These are phyloP conservation scores for Coemansia reversa DNA, from an alignment of 192 early-diverging fungal species.

Conservation along the genomic window DNA sequence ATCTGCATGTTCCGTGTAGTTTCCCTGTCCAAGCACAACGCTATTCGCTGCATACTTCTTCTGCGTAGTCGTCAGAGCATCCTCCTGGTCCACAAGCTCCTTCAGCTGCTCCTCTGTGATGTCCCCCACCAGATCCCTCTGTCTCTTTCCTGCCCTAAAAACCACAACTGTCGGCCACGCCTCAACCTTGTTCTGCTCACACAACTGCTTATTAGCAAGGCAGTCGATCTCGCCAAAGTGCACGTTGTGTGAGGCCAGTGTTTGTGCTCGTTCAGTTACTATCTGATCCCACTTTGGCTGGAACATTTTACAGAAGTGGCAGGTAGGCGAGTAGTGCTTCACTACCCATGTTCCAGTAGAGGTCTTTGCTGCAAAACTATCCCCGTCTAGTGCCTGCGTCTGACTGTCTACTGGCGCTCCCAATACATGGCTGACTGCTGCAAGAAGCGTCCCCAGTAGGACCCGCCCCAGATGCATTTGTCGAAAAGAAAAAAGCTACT, in stretches of 20 bases:
- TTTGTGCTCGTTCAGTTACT: constrained; percentile 32
- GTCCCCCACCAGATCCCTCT: constrained; percentile 25
- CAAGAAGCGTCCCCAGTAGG: constrained; percentile 13
- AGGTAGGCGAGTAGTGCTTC: constrained; percentile 84
- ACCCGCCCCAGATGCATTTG: constrained; percentile 25
- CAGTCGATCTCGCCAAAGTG: constrained; percentile 73
- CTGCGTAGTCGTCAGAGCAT: background rate
- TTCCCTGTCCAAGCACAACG: constrained; percentile 48
- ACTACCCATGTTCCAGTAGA: constrained; percentile 71
- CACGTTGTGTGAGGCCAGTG: constrained; percentile 50
- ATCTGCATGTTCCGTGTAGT: constrained; percentile 55
- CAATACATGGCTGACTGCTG: constrained; percentile 12
- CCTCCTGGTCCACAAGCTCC: constrained; percentile 17
- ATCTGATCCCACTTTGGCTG: constrained; percentile 77
- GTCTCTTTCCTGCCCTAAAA: constrained; percentile 33
- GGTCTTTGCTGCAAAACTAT: constrained; percentile 50
- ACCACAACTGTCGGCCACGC: constrained; percentile 62
- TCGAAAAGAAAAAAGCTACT: background rate
- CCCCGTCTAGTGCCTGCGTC: constrained; percentile 39
- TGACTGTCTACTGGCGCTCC: constrained; percentile 47
- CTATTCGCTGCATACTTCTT: constrained; percentile 41
- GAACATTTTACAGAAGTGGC: constrained; percentile 77
- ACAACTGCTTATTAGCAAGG: constrained; percentile 59
- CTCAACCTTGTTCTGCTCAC: constrained; percentile 55
- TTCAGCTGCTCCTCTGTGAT: constrained; percentile 25